Conservation (phyloP, 345 rosid species). For the Anastatica hierochuntica region DNA sequence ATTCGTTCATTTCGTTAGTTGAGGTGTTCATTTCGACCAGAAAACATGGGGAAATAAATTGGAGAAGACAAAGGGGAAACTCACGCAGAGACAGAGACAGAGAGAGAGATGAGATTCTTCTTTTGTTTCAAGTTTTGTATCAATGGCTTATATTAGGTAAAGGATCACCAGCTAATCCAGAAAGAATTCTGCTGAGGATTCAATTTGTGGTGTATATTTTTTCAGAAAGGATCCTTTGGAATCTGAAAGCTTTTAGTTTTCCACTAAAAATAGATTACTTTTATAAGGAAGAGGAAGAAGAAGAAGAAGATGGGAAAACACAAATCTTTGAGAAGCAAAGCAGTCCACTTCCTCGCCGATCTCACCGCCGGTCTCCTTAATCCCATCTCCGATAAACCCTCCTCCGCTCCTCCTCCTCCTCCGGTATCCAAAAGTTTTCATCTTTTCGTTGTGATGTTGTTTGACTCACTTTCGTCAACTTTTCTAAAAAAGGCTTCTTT, state of each 20-base stretch:
- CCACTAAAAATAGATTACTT: constrained; percentile 16
- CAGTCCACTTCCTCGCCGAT: constrained; percentile 88
- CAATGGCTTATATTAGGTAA: too few relatives aligned
- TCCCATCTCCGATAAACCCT: constrained; percentile 83
- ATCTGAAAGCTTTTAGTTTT: constrained; percentile 10
- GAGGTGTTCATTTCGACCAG: too few relatives aligned
- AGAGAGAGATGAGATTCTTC: too few relatives aligned
- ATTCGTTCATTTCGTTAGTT: too few relatives aligned
- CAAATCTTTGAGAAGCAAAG: constrained; percentile 75
- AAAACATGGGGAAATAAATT: too few relatives aligned
- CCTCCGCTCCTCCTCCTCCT: constrained; percentile 27
- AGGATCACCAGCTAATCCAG: too few relatives aligned
- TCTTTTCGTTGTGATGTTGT: background rate
- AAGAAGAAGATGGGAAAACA: constrained; percentile 35
- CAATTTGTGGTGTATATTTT: background rate
- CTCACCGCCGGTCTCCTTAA: constrained; percentile 87
- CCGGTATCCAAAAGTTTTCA: constrained; percentile 26
- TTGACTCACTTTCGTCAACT: background rate
- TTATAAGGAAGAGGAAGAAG: too few relatives aligned
- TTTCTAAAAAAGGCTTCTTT: constrained; percentile 4
- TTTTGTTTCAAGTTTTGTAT: too few relatives aligned
- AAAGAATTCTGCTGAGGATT: too few relatives aligned
- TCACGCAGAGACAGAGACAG: too few relatives aligned
- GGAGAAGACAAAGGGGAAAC: too few relatives aligned
- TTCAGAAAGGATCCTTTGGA: background rate